Base-by-base conservation (phyloP, 2,329 filamentous ascomycete genomes). In the Alternaria brassicicola region DNA sequence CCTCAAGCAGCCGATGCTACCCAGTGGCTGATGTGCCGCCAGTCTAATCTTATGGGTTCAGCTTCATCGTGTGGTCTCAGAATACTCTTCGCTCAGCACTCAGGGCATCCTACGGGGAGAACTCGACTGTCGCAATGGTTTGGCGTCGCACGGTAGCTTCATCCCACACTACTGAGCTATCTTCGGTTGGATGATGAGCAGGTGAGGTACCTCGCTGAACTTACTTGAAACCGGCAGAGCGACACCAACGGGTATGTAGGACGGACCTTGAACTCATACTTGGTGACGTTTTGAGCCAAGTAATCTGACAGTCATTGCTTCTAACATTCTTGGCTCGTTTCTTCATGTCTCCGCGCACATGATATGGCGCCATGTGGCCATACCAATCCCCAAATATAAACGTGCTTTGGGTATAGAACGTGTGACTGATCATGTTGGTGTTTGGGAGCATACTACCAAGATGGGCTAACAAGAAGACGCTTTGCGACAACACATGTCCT, bases 381-480 rank as follows among this genome's bases (percentile, higher is more conserved):
- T 75, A 70, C 35, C 67, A 69, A 7, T 72, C 52, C 3, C 72
- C 72, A 49, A 66, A 76, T 7, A 69, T 53, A 33, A 73, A 75
- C 6, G 68, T 71, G 7, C 71, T 75, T 49, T 76, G 73, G 13
- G 62, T 69, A 47, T 67, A 72, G 53, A 75, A 70, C 5, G 49
- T 66, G 50, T 52, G 76, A 72, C 62, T 64, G 42, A 79, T 79
- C 2, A 76, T 73, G 33, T 79, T 77, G 13, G 69, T 78, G 6
- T 75, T 79, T 2, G 58, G 62, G 6, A 67, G 42, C 54, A 54
- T 61, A 9, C 19, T 59, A 26, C 3, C 6, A 12, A 15, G 7
- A 38, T 49, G 26, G 55, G 52, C 26, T 6, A 28, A 31, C 9
- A 30, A 33, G 9, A 23, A 23, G 1, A 35, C 3, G 4, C 17